phyloP scores from a whole-genome alignment of 129 eudicot species.

The Calendula officinalis region DNA sequence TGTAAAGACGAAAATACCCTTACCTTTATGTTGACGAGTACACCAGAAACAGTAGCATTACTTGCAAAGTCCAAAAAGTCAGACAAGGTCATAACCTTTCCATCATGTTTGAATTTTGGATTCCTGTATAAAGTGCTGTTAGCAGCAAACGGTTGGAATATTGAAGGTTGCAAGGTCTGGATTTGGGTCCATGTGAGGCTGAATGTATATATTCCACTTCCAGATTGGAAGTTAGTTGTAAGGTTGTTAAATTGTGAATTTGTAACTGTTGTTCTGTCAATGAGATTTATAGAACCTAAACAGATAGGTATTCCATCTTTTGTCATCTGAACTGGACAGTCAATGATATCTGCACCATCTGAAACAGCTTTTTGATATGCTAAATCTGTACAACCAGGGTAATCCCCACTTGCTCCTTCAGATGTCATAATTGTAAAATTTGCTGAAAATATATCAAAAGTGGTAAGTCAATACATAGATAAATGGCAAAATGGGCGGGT shows the following conservation, averaged over 20 bases:
- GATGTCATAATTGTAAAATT: conserved; percentile 51
- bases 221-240: conserved; percentile 27
- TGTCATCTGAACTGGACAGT: conserved; percentile 80
- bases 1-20: conserved; percentile 28
- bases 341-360: conserved; percentile 81
- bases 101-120: conserved; percentile 48
- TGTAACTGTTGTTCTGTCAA: conserved; percentile 49
- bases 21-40: conserved; percentile 69
- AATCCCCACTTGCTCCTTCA: conserved; percentile 86
- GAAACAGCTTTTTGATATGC: conserved; percentile 59
- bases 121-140: conserved; percentile 41
- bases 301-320: conserved; percentile 70
- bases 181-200: conserved; percentile 67
- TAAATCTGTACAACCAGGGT: conserved; percentile 70
- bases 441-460: conserved; percentile 37
- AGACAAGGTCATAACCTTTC: conserved; percentile 45
- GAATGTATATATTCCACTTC: conserved; percentile 53
- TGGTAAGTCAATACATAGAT: not conserved
- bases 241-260: conserved; percentile 27
- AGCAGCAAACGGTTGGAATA: conserved; percentile 31
- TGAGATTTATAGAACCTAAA: conserved; percentile 64
- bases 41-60: conserved; percentile 56
- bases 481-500: not conserved
- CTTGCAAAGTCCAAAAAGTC: conserved; percentile 63
- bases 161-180: conserved; percentile 46